These are phyloP conservation scores for Termitomyces sp. DNA, from an alignment of 1,284 basidiomycete genomes.

Conservation along the genomic window DNA sequence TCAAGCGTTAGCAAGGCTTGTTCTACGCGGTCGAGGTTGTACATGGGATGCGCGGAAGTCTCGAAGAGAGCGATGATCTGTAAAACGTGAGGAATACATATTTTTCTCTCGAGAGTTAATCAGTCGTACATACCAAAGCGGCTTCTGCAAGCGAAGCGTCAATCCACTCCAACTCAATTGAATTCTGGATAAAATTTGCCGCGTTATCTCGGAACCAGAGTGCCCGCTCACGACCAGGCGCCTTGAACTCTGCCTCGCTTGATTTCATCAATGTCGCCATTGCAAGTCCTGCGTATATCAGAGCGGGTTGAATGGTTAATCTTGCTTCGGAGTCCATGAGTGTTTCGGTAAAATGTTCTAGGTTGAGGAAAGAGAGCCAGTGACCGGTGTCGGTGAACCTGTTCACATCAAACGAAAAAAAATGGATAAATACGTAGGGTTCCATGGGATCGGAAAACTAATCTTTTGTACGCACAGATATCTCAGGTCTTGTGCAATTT, in stretches of 20 bases:
- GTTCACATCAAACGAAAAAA: neutral
- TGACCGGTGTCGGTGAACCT: slow-evolving; percentile 37
- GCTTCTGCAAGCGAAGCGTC: slow-evolving; percentile 67
- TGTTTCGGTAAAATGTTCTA: slow-evolving; percentile 46
- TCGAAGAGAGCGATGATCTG: slow-evolving; percentile 74
- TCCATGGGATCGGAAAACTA: neutral
- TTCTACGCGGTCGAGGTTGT: slow-evolving; percentile 49
- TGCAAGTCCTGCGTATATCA: slow-evolving; percentile 63
- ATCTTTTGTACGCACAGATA: slow-evolving; percentile 42
- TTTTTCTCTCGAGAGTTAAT: no score
- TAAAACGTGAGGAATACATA: neutral
- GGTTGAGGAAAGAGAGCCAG: slow-evolving; percentile 63
- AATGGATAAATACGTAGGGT: neutral
- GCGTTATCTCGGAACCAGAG: slow-evolving; percentile 51
- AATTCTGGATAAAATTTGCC: slow-evolving; percentile 44
- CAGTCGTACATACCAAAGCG: slow-evolving; percentile 50
- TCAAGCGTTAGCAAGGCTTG: slow-evolving; percentile 55
- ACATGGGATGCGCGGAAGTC: slow-evolving; percentile 62
- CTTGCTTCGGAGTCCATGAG: slow-evolving; percentile 47
- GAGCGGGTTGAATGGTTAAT: slow-evolving; percentile 57
- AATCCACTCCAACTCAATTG: slow-evolving; percentile 46
- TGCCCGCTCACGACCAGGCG: slow-evolving; percentile 45
- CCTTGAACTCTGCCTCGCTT: slow-evolving; percentile 55
- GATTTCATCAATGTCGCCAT: slow-evolving; percentile 71
- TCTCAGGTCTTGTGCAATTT: slow-evolving; percentile 48